A percentile compares a stretch with the other conserved stretches of the same genome.
Evolutionary conservation across 257 asterid genomes (phyloP).

Genomic region (Salvia miltiorrhiza): DNA sequence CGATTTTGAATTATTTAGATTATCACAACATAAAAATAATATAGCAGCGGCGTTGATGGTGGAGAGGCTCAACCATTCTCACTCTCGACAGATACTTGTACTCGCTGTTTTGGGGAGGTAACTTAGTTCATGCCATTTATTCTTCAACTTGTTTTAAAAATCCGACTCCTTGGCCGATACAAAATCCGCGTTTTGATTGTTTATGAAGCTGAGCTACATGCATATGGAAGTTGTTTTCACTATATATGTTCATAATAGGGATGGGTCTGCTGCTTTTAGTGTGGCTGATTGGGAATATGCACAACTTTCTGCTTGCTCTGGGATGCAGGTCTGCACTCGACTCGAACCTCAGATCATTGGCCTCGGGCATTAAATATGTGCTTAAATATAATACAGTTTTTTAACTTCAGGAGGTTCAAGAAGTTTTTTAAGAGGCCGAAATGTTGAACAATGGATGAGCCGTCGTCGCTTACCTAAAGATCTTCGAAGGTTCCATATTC

Average conservation of each 20-base stretch:
- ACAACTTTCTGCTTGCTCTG: conserved; percentile 90
- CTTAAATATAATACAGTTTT: background rate
- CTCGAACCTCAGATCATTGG: too few relatives aligned
- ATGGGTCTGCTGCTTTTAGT: conserved; percentile 87
- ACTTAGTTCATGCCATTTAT: background rate
- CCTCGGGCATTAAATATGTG: too few relatives aligned
- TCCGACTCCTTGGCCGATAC: too few relatives aligned
- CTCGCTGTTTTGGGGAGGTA: conserved; percentile 99
- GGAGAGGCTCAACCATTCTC: too few relatives aligned
- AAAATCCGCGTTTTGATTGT: background rate
- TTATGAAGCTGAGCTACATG: conserved; percentile 69
- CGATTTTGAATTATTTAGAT: too few relatives aligned
- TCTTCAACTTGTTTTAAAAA: too few relatives aligned
- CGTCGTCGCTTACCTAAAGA: conserved; percentile 82
- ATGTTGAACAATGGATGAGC: conserved; percentile 97
- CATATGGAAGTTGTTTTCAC: conserved; percentile 85
- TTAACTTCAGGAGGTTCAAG: conserved; percentile 65
- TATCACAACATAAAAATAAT: too few relatives aligned
- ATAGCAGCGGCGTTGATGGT: too few relatives aligned
- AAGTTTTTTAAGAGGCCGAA: conserved; percentile 79
- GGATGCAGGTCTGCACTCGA: conserved; percentile 62
- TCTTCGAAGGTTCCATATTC: conserved; percentile 52
- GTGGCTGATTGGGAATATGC: conserved; percentile 90
- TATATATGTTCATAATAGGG: conserved; percentile 78
- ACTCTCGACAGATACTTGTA: conserved; percentile 61